Conservation (phyloP, 305 asterid species). For the Fraxinus baroniana region DNA sequence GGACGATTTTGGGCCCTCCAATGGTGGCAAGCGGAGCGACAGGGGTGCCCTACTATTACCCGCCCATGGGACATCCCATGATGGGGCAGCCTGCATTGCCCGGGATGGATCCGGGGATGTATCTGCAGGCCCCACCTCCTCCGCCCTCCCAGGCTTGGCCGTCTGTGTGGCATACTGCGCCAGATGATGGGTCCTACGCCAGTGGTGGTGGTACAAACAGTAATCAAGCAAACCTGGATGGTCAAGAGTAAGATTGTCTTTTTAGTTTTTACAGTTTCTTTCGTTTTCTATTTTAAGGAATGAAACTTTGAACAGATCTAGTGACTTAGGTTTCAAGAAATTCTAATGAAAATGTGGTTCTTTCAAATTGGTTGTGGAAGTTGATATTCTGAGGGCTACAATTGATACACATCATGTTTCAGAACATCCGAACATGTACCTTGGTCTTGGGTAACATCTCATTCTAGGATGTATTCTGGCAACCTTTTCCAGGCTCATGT, state of each 20-base stretch:
- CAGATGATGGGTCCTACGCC: constrained; percentile 38
- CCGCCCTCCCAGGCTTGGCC: constrained; percentile 56
- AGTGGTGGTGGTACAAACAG: constrained; percentile 32
- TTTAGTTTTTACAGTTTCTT: neutral
- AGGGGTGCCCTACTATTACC: constrained; percentile 49
- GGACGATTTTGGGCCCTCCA: constrained; percentile 25
- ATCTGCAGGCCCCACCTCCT: constrained; percentile 38
- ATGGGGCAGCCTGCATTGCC: constrained; percentile 44
- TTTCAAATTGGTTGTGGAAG: neutral
- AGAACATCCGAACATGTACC: neutral
- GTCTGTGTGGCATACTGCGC: constrained; percentile 45
- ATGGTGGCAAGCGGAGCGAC: constrained; percentile 27
- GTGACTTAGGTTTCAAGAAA: neutral
- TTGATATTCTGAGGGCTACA: neutral
- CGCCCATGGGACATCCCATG: constrained; percentile 52
- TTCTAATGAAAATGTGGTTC: neutral
- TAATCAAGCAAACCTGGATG: constrained; percentile 45
- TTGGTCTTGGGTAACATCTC: neutral
- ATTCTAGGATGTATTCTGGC: neutral
- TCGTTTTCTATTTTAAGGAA: neutral
- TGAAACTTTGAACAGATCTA: neutral
- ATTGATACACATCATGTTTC: neutral
- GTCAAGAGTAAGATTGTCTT: constrained; percentile 34
- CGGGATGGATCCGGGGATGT: constrained; percentile 38
- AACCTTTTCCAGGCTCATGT: neutral